A percentile compares a stretch with the other conserved stretches of the same genome.
phyloP scores from a whole-genome alignment of 768 basidiomycete genomes.

The Phallus indusiatus region DNA sequence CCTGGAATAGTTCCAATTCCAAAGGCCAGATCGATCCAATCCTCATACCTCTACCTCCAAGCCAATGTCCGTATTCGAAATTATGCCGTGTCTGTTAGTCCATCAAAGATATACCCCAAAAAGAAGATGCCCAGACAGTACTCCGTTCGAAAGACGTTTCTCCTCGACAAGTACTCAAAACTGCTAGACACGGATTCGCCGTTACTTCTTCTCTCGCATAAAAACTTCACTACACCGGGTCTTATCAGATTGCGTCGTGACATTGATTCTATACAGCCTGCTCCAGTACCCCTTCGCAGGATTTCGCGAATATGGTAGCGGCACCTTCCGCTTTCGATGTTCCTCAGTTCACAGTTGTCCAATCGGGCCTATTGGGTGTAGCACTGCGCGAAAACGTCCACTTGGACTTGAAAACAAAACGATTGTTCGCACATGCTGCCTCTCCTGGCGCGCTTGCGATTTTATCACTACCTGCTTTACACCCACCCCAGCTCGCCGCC shows the following conservation, averaged over 20 bases:
- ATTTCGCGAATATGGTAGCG: constrained; percentile 14
- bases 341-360: constrained; percentile 59
- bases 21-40: too few relatives aligned
- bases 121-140: constrained; percentile 60
- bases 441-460: constrained; percentile 51
- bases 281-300: constrained; percentile 24
- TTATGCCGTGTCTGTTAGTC: constrained; percentile 51
- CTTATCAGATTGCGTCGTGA: constrained; percentile 62
- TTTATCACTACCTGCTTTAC: constrained; percentile 52
- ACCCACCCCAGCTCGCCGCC: constrained; percentile 63
- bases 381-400: constrained; percentile 53
- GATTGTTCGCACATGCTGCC: constrained; percentile 45
- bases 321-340: not conserved
- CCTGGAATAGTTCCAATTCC: too few relatives aligned
- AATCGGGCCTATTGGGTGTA: constrained; percentile 73
- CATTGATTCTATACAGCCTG: constrained; percentile 45
- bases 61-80: constrained; percentile 21
- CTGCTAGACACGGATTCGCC: constrained; percentile 55
- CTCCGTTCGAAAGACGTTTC: constrained; percentile 67
- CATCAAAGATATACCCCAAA: constrained; percentile 40
- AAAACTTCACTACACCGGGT: constrained; percentile 60
- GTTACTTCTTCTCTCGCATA: constrained; percentile 70
- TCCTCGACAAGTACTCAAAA: constrained; percentile 70
- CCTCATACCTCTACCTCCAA: too few relatives aligned
- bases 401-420: constrained; percentile 38